These are phyloP conservation scores for Cyberlindnera maclurae DNA, from an alignment of 805 yeast genomes.

Conservation along the genomic window DNA sequence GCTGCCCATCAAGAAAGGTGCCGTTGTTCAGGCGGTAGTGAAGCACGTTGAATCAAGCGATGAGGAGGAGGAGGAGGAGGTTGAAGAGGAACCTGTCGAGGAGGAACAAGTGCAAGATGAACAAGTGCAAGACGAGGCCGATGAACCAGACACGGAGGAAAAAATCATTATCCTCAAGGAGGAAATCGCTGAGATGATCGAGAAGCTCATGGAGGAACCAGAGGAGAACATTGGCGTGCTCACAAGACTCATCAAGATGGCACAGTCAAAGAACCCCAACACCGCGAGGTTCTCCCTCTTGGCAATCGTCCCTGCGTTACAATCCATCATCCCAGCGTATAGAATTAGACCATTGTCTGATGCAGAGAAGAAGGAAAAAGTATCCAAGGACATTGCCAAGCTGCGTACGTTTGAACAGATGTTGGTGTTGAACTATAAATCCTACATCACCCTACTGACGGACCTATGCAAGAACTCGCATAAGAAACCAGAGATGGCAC, in stretches of 20 bases:
- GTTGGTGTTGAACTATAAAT: slow-evolving; percentile 60
- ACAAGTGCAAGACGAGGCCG: slow-evolving; percentile 12
- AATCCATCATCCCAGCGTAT: slow-evolving; percentile 82
- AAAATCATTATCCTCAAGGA: slow-evolving; percentile 61
- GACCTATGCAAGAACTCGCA: slow-evolving; percentile 33
- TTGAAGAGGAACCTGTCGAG: slow-evolving; percentile 23
- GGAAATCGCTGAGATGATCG: slow-evolving; percentile 76
- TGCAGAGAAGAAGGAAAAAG: slow-evolving; percentile 72
- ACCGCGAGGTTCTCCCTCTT: slow-evolving; percentile 66
- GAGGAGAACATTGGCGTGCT: slow-evolving; percentile 70
- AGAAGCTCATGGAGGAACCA: slow-evolving; percentile 75
- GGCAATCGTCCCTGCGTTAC: slow-evolving; percentile 79
- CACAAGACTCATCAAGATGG: slow-evolving; percentile 63
- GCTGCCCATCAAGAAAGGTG: slow-evolving; percentile 76
- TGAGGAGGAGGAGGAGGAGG: slow-evolving; percentile 19
- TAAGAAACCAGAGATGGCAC: slow-evolving; percentile 36
- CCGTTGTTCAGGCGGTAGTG: slow-evolving; percentile 63
- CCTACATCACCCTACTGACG: slow-evolving; percentile 52
- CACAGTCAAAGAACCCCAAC: slow-evolving; percentile 56
- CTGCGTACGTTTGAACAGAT: slow-evolving; percentile 77
- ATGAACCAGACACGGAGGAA: slow-evolving; percentile 45
- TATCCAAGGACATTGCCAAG: slow-evolving; percentile 72
- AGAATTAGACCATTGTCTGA: slow-evolving; percentile 79
- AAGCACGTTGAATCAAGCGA: slow-evolving; percentile 22
- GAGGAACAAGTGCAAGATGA: slow-evolving; percentile 23